Base-by-base conservation (phyloP, 345 rosid genomes). In the Sapria himalayana region DNA sequence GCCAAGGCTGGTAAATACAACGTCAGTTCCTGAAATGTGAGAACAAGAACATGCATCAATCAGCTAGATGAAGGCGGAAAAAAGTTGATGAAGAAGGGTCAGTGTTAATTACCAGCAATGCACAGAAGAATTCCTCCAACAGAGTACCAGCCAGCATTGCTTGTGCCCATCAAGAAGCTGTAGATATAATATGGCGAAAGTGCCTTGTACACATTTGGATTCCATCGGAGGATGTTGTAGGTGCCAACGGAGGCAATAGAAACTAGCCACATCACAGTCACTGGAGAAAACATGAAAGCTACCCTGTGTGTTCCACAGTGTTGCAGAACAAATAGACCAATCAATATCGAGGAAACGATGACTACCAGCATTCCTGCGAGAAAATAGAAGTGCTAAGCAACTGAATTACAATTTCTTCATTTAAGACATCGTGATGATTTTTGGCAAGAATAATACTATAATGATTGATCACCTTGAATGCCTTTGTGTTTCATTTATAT, bases 271-370 rank as follows among this genome's bases (percentile, higher is more conserved):
- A 79, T 46, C 53, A 76, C 70, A 60, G 74, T 58, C 19, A 89
- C 61, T 6, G 94, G 94, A 43, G 94, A 51, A 64, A 89, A 82
- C 43, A 71, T 21, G 56, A 76, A 74, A 35, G 78, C 78, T 42
- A 70, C 73, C 65, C 59, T 65, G 58, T 76, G 64, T 34, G 76
- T 79, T 37, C 98, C 94, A 23, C 61, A 70, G 59, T 89, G 74
- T 66, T 82, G 98, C 71, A 80, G 51, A 66, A 84, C 79, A 46
- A 89, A 89, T 48, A 79, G 86, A 41, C 93, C 80, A 54, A 79
- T 71, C 68, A 89, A 56, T 55, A 76, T 50, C 37, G 61, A 46
- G 38, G 82, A 65, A 31, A 84, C 73, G 56, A 77, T 55, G 63
- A 60, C 40, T 45, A 77, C 67, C 69, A 74, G 69, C 58, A 72